Evolutionary conservation across 2,329 filamentous ascomycete genomes (phyloP).

Genomic region (Verticillium albo-atrum): DNA sequence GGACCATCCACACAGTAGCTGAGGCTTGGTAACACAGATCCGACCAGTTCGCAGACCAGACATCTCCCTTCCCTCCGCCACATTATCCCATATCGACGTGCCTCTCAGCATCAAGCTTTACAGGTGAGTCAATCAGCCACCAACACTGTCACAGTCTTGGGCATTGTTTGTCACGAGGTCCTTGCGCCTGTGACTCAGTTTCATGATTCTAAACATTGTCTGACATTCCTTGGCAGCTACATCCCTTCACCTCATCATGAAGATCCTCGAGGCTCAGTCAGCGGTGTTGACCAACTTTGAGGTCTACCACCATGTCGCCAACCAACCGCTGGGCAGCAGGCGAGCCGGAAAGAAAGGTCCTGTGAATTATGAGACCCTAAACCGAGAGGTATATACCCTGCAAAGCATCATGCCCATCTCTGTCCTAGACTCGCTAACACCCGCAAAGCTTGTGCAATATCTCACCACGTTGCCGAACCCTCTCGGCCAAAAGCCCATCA

Average conservation of each 20-base stretch:
- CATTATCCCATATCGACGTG: not conserved
- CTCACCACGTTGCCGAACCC: slow-evolving; percentile 51
- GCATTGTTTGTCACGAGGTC: too few species aligned
- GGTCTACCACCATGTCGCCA: slow-evolving; percentile 61
- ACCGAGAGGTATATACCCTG: slow-evolving; percentile 52
- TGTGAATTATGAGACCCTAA: slow-evolving; percentile 55
- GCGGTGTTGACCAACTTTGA: slow-evolving; percentile 70
- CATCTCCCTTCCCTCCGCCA: not conserved
- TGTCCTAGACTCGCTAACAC: slow-evolving; percentile 4
- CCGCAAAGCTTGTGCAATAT: slow-evolving; percentile 53
- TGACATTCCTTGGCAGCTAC: not conserved
- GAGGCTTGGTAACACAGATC: not conserved
- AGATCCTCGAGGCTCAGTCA: slow-evolving; percentile 67
- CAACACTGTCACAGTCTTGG: too few species aligned
- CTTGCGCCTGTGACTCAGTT: not conserved
- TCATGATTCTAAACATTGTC: not conserved
- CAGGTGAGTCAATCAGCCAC: not conserved
- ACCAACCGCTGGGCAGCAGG: slow-evolving; percentile 45
- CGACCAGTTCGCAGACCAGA: not conserved
- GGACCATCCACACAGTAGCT: not conserved
- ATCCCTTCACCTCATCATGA: slow-evolving; percentile 39
- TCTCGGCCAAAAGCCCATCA: slow-evolving; percentile 48
- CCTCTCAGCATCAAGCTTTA: not conserved
- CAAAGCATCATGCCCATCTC: not conserved
- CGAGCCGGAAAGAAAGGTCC: slow-evolving; percentile 30